Base-by-base conservation (phyloP, 768 basidiomycete species). In the Floccularia luteovirens region DNA sequence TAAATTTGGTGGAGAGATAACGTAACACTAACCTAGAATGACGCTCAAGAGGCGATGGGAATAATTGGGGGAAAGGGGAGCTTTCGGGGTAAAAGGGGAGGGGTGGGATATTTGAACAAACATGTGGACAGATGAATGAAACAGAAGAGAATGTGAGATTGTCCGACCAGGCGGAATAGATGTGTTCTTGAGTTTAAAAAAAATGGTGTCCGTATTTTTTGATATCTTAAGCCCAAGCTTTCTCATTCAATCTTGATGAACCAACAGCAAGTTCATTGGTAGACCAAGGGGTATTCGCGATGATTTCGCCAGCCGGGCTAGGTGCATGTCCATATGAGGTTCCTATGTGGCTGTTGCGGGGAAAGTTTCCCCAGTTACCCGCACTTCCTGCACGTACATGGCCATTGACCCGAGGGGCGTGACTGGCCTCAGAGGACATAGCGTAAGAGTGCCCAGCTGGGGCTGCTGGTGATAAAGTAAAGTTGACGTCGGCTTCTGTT, bases 351-450 rank as follows among this genome's bases (percentile, higher is more conserved):
- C 61, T 72, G 55, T 65, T 72, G 36, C 79, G 73, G 20, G 75
- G 55, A 49, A 83, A 67, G 50, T 62, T 75, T 31, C 68, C 80
- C 86, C 86, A 88, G 55, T 86, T 88, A 23, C 84, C 84, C 20
- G 81, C 82, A 56, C 85, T 88, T 33, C 86, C 86, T 31, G 83
- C 77, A 45, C 86, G 79, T 43, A 77, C 75, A 53, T 89, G 85
- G 25, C 82, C 80, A 41, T 68, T 77, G 21, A 66, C 63, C 42
- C 83, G 75, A n/a, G 60, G 44, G 17, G 57, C 44, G 40, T 50
- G 45, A 36, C 49, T 50, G 48, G 55, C 62, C 28, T 52, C 62
- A 37, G 64, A 68, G 14, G 70, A 61, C 39, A 75, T 51, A 8
- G 61, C 50, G 47, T 66, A 68, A 19, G 69, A 54, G 50, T 69